Evolutionary conservation across 2,329 filamentous ascomycete species (phyloP), one percentile per base, ranked within the genome.

Genomic region (Fusarium nurragi): DNA sequence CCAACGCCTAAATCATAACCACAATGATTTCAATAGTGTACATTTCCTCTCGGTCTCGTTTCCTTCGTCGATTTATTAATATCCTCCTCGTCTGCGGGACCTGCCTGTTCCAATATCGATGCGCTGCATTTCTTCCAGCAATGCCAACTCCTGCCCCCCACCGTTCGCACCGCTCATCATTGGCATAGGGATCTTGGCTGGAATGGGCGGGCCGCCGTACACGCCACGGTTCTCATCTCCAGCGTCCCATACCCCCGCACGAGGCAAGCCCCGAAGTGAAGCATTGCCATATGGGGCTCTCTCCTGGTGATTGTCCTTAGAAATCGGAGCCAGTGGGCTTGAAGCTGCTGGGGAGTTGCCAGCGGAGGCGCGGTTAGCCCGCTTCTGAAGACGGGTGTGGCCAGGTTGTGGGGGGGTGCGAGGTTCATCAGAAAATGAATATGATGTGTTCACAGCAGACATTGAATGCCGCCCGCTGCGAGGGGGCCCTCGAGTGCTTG

Each of bases 111-210:
- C 88, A 65, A 90, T 84, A 69, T 90, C 87, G 61, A 90, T 90
- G 44, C 81, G 81, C 69, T 84, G 87, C 82, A 94, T 85, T 77
- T 94, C 91, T 64, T 92, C 82, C 76, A 90, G 84, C 49, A 94
- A 77, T 19, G 89, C 86, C 76, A 83, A 81, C 63, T 86, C 80
- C 54, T 83, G 83, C 23, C 77, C 75, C 16, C 74, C 77, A 48
- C 75, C 78, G 30, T 77, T 77, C 6, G 75, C 77, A 28, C 78
- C 81, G 62, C 79, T 83, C 78, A 81, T 83, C 78, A 81, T 83
- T n/a, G 76, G 52, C 21, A 90, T 75, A 2, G 89, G 88, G 10
- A 92, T 79, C 77, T 92, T 92, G n/a, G 88, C 88, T 5, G 90
- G 90, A 45, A 91, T 83, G 0, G 88, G 86, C 13, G 90, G 89